Evolutionary conservation across 306 rosid species (phyloP), one percentile per base, ranked within the genome.

Genomic region (Sophora flavescens): DNA sequence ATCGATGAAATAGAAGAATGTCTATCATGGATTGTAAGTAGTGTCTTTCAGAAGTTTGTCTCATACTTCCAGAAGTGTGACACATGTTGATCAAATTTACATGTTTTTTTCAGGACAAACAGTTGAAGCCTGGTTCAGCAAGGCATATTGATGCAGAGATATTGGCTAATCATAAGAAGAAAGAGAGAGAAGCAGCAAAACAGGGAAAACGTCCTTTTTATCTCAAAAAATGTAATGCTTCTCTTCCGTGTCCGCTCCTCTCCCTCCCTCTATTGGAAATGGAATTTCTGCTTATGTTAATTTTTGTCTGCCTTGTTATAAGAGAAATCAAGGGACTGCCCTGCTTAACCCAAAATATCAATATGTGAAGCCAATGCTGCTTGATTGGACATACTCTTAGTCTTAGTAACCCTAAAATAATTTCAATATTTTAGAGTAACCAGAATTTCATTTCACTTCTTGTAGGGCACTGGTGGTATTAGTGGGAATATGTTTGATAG

Each of bases 131-230:
- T 33, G 84, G 72, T 51, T 84, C 96, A 33, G 54, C 77, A 4
- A 83, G 88, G 80, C 78, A 66, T 16, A 60, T 63, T 67, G 89
- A 90, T 74, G 70, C 82, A 54, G 70, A 68, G 78, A 87, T 86
- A 84, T 72, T 92, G 74, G 78, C 88, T 39, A 83, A 84, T 54
- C 93, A 89, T 85, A 95, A 90, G 87, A 92, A 86, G 83, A 90
- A 82, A 80, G 96, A 89, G 83, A 84, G 96, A 81, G 95, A 90
- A 16, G 15, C 94, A 54, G 76, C 87, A 50, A 91, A 91, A 78
- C 86, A 82, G 77, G 98, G 95, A 45, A 85, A 91, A 78, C 87
- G 83, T 18, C 96, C 96, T 17, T 86, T 87, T 80, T 91, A 79
- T 88, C 74, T 89, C 44, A 85, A 89, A 78, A 86, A 90, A 77